Percentiles rank a stretch among this genome's conserved stretches.
Conservation (phyloP, 78 protist species). For the Pigoraptor vietnamica region DNA sequence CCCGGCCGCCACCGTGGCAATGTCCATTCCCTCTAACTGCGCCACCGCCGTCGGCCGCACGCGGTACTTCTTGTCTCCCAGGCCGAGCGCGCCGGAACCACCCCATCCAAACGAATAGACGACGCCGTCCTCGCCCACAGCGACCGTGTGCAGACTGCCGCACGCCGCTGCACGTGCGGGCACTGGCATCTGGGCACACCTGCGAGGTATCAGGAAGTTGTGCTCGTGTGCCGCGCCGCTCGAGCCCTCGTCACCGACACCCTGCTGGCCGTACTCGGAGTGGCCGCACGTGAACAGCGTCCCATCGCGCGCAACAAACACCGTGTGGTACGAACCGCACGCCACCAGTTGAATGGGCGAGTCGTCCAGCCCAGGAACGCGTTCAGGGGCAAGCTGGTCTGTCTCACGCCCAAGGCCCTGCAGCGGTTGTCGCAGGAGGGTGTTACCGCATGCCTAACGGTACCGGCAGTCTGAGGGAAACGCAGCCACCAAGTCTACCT, state of each 20-base stretch:
- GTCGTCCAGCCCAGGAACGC: background rate
- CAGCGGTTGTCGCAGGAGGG: no score
- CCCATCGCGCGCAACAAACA: background rate
- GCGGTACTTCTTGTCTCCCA: constrained; percentile 34
- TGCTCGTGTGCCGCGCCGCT: background rate
- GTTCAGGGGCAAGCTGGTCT: background rate
- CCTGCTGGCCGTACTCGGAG: background rate
- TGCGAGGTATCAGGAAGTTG: background rate
- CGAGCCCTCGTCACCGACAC: background rate
- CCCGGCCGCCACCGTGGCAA: constrained; percentile 32
- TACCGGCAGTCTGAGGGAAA: no score
- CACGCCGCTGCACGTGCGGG: background rate
- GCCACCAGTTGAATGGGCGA: background rate
- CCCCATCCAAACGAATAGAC: constrained; percentile 64
- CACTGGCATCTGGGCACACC: background rate
- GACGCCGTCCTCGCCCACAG: constrained; percentile 30
- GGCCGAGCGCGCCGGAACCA: constrained; percentile 41
- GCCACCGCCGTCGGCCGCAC: constrained; percentile 43
- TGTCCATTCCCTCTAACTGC: constrained; percentile 36
- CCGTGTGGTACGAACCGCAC: background rate
- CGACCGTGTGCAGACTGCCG: constrained; percentile 49
- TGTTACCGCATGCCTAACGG: no score
- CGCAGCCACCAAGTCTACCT: no score
- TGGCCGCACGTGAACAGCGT: background rate
- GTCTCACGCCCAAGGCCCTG: background rate